These are phyloP conservation scores for Dentipellis sp. DNA, from an alignment of 768 basidiomycete species.

Conservation along the genomic window DNA sequence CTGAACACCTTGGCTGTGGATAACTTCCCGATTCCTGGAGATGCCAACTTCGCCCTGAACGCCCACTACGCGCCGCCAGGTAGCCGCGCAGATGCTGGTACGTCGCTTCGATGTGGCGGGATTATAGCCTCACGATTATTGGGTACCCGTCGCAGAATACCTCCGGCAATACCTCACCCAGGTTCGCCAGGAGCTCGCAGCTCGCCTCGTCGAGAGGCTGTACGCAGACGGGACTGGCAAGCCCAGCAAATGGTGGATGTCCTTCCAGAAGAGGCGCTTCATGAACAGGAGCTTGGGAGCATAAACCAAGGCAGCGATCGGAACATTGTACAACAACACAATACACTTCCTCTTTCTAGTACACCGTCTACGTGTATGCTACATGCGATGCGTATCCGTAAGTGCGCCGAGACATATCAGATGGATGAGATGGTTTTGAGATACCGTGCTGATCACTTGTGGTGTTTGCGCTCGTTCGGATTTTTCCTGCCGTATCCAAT, in stretches of 20 bases:
- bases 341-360: conserved; percentile 10
- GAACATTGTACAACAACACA: conserved; percentile 14
- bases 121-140: background rate
- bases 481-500: conserved; percentile 87
- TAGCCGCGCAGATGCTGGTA: conserved; percentile 75
- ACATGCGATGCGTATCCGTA: background rate
- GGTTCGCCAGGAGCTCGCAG: conserved; percentile 85
- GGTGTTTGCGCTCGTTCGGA: conserved; percentile 72
- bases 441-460: conserved; percentile 26
- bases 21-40: conserved; percentile 88
- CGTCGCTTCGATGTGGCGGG: conserved; percentile 15
- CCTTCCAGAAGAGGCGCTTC: conserved; percentile 95
- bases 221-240: conserved; percentile 91
- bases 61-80: conserved; percentile 80
- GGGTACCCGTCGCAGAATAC: conserved; percentile 47
- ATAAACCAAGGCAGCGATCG: conserved; percentile 23
- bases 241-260: conserved; percentile 99
- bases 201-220: conserved; percentile 76
- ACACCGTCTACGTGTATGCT: background rate
- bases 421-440: background rate
- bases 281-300: conserved; percentile 85
- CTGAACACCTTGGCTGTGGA: conserved; percentile 92
- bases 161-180: conserved; percentile 89
- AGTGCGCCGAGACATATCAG: background rate
- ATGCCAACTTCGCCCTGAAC: conserved; percentile 90